These are phyloP conservation scores for Hymenoscyphus linearis DNA, from an alignment of 2,329 filamentous ascomycete genomes.

Conservation along the genomic window DNA sequence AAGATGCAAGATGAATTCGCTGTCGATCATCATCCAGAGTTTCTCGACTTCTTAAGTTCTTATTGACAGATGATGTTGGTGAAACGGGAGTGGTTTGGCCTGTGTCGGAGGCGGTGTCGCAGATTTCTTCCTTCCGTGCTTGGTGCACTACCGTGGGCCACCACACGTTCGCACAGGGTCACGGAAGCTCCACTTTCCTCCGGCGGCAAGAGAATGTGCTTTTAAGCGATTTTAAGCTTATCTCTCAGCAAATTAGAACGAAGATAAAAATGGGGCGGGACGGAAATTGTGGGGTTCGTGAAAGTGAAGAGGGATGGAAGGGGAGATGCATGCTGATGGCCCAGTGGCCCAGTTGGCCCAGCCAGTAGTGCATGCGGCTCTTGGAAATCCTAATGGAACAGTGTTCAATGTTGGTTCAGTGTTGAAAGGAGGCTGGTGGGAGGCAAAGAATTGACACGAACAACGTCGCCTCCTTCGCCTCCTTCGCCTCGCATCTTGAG, in stretches of 20 bases:
- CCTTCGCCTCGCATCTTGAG: neutral
- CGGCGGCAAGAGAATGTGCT: neutral
- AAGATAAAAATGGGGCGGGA: neutral
- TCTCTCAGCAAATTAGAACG: neutral
- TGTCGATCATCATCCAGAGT: neutral
- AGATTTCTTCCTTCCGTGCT: too few relatives aligned
- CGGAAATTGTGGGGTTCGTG: neutral
- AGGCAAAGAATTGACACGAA: neutral
- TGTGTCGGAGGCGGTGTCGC: neutral
- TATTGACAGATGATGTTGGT: neutral
- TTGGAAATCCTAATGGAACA: neutral
- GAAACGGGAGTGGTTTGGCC: neutral
- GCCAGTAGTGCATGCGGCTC: too few relatives aligned
- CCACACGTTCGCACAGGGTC: neutral
- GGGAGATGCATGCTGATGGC: too few relatives aligned
- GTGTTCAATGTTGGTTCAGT: too few relatives aligned
- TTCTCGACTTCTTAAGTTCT: neutral
- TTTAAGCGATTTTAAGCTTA: neutral
- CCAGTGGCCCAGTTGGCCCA: too few relatives aligned
- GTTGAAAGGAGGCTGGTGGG: too few relatives aligned
- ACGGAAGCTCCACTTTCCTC: neutral
- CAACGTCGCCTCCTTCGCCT: neutral
- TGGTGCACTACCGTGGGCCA: neutral
- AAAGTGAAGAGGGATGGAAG: neutral
- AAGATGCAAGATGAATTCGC: neutral